Evolutionary conservation across 176 grass and related monocot species (phyloP).

Genomic region (Elymus sibiricus): DNA sequence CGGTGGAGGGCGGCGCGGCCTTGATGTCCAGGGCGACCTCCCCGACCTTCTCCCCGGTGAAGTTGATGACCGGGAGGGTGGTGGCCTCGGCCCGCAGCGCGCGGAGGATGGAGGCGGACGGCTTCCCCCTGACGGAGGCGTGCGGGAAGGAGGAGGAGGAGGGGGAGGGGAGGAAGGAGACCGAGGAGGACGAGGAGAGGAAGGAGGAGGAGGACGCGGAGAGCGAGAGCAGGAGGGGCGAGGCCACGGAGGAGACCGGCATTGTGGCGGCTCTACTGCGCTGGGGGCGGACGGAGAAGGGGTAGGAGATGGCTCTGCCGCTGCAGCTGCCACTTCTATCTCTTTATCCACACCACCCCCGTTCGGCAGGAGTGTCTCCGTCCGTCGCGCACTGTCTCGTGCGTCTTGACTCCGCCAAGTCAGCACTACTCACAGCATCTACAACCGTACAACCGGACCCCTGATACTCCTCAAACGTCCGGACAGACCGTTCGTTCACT

Average conservation of each 20-base stretch:
- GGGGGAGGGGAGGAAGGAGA: slow-evolving; percentile 24
- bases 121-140: slow-evolving; percentile 23
- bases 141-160: background rate
- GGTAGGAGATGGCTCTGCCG: slow-evolving; percentile 26
- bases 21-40: slow-evolving; percentile 65
- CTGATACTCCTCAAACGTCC: too few relatives aligned
- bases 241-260: slow-evolving; percentile 42
- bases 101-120: slow-evolving; percentile 44
- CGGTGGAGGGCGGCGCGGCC: slow-evolving; percentile 66
- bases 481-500: too few relatives aligned
- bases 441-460: too few relatives aligned
- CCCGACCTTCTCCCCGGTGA: slow-evolving; percentile 73
- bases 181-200: slow-evolving; percentile 23
- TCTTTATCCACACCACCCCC: slow-evolving; percentile 25
- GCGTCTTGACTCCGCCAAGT: background rate
- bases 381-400: background rate
- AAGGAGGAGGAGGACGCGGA: slow-evolving; percentile 36
- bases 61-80: slow-evolving; percentile 79
- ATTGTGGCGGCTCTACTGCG: slow-evolving; percentile 39
- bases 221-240: slow-evolving; percentile 38
- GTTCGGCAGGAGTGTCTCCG: background rate
- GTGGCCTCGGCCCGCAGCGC: slow-evolving; percentile 59
- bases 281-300: slow-evolving; percentile 1
- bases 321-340: slow-evolving; percentile 28
- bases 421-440: background rate